Evolutionary conservation across 805 yeast species (phyloP), one percentile per base, ranked within the genome.

Genomic region (Torulaspora delbrueckii): DNA sequence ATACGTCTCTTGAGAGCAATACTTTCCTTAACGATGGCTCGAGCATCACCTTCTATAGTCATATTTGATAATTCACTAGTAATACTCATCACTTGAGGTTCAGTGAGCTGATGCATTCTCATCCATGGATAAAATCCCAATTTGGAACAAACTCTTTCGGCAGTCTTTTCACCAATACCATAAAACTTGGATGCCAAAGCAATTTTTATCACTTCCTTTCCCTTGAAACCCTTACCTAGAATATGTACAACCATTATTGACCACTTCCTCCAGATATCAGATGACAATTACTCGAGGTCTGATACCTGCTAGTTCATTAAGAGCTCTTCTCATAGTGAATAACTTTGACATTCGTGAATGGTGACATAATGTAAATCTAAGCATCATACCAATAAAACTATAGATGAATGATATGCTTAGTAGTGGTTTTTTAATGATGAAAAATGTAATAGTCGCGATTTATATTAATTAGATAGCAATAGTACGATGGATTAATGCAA

Each of bases 81-180:
- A 37, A 93, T 73, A 28, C 85, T 79, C 78, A 91, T 76, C 37
- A 89, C 75, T 58, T 89, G 95, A 23, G 88, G 86, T 67, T 93
- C 98, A 24, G 84, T 73, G 31, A 93, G 76, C 67, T 93, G 96
- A 64, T 86, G 93, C 86, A 90, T 84, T 69, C 96, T 80, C 95
- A 91, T 90, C 63, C 77, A 74, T 37, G 98, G 98, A 61, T 90
- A 91, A 48, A 93, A 77, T 8, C 96, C 96, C 18, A 91, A 78
- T 62, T 81, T 87, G 32, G 97, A 82, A 64, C 96, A 89, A 43
- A 93, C 73, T 57, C 74, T 72, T 52, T 77, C 78, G 2, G 97
- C 91, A 8, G 85, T 79, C 43, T 70, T 65, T 37, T 70, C 66
- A n/a, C 98, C 96, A 33, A 93, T 72, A 25, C 98, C 99, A 63